Evolutionary conservation across 1,139 yeast species (phyloP).

Genomic region (Casaregolazyma suthepensis): DNA sequence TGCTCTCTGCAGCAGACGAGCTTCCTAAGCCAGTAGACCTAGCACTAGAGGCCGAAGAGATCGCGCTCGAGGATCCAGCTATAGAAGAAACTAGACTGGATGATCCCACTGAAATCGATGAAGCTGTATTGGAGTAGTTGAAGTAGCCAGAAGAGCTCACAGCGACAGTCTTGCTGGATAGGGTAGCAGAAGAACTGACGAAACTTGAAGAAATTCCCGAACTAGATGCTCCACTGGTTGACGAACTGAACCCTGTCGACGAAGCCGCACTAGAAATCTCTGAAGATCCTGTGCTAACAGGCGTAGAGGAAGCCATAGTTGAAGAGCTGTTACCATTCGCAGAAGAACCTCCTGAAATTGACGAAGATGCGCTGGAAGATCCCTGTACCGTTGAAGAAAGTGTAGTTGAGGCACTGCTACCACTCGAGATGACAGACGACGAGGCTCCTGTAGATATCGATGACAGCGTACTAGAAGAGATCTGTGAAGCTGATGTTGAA

Average conservation of each 20-base stretch:
- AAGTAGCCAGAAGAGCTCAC: conserved; percentile 6
- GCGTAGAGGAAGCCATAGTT: conserved; percentile 2
- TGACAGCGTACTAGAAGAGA: too few species aligned
- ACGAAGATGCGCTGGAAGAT: neutral
- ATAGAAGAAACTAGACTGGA: neutral
- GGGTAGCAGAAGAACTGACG: neutral
- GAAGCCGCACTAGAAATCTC: conserved; percentile 1
- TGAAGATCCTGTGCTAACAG: neutral
- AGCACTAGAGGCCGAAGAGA: neutral
- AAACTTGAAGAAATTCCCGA: neutral
- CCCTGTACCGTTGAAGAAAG: neutral
- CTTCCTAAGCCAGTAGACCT: neutral
- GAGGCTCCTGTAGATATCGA: neutral
- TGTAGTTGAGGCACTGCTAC: too few species aligned
- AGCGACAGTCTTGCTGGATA: neutral
- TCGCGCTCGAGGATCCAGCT: neutral
- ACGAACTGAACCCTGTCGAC: neutral
- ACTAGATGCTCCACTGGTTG: neutral
- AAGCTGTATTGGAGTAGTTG: conserved; percentile 1
- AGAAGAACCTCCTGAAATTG: conserved; percentile 6
- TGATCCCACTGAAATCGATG: conserved; percentile 1
- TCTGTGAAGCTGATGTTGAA: neutral
- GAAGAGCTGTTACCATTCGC: conserved; percentile 4
- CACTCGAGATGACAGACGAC: neutral
- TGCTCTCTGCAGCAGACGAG: neutral